These are phyloP conservation scores for Xylaria scruposa DNA, from an alignment of 495 filamentous ascomycete species.

Conservation along the genomic window DNA sequence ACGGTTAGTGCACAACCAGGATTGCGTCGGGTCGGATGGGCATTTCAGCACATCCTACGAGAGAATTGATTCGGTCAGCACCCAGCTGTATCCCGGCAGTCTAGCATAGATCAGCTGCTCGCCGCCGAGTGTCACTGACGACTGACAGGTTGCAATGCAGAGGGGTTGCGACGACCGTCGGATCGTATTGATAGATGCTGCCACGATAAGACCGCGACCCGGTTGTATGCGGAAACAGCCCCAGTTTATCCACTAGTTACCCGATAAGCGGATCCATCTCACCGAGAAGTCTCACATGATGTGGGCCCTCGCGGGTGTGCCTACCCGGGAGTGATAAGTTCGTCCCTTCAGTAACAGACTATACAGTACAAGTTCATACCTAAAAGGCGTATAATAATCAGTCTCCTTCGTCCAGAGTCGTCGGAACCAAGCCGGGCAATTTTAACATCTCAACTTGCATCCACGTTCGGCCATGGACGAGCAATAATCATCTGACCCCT, in stretches of 20 bases:
- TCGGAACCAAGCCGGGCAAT: background rate
- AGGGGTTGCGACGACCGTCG: conserved; percentile 3
- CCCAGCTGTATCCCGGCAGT: conserved; percentile 1
- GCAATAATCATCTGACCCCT: background rate
- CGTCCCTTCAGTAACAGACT: background rate
- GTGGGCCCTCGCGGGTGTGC: background rate
- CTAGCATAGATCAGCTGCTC: background rate
- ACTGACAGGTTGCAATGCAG: background rate
- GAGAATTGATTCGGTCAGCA: background rate
- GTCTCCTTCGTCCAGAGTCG: too few species aligned
- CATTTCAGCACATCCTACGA: conserved; percentile 23
- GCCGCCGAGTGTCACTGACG: background rate
- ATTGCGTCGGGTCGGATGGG: conserved; percentile 2
- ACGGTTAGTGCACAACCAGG: background rate
- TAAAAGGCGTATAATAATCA: too few species aligned
- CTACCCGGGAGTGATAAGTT: background rate
- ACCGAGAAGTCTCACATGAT: background rate
- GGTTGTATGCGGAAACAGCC: background rate
- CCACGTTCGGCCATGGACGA: background rate
- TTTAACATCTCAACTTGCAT: too few species aligned
- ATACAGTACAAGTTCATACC: background rate
- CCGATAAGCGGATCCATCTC: conserved; percentile 2
- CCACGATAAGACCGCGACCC: background rate
- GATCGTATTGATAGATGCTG: background rate
- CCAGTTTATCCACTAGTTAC: conserved; percentile 3